Evolutionary conservation across 768 basidiomycete genomes (phyloP).

Genomic region (Phlebiopsis gigantea): DNA sequence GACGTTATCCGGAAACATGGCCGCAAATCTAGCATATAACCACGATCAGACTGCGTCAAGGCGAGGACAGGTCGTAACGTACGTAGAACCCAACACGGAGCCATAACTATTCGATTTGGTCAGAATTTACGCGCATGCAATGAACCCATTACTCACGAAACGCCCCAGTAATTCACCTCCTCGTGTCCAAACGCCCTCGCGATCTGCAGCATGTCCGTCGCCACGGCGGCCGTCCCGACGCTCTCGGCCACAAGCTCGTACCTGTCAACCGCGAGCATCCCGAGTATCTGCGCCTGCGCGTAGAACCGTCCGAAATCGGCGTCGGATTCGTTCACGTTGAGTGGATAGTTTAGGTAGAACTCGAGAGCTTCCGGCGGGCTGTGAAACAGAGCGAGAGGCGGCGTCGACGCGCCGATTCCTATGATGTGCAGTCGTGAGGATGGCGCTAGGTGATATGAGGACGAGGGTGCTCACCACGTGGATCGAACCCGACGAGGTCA

Average conservation of each 20-base stretch:
- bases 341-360: not conserved
- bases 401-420: slow-evolving; percentile 7
- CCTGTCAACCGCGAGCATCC: not conserved
- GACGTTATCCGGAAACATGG: slow-evolving; percentile 16
- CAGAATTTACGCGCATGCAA: not conserved
- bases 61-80: not conserved
- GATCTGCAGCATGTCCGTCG: slow-evolving; percentile 28
- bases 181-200: slow-evolving; percentile 23
- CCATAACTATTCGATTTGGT: slow-evolving; percentile 13
- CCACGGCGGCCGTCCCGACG: slow-evolving; percentile 24
- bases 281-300: not conserved
- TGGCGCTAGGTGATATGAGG: not conserved
- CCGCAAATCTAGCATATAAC: slow-evolving; percentile 19
- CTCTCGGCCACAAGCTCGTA: not conserved
- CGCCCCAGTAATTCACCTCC: slow-evolving; percentile 27
- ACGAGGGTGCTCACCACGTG: slow-evolving; percentile 16
- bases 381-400: not conserved
- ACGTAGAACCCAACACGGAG: slow-evolving; percentile 16
- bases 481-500: slow-evolving; percentile 28
- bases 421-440: not conserved
- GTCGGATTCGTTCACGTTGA: not conserved
- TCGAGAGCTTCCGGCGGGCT: not conserved
- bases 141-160: slow-evolving; percentile 11
- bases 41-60: not conserved
- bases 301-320: not conserved